Conservation (phyloP, 148 eudicot species). For the Nyssa sinensis region DNA sequence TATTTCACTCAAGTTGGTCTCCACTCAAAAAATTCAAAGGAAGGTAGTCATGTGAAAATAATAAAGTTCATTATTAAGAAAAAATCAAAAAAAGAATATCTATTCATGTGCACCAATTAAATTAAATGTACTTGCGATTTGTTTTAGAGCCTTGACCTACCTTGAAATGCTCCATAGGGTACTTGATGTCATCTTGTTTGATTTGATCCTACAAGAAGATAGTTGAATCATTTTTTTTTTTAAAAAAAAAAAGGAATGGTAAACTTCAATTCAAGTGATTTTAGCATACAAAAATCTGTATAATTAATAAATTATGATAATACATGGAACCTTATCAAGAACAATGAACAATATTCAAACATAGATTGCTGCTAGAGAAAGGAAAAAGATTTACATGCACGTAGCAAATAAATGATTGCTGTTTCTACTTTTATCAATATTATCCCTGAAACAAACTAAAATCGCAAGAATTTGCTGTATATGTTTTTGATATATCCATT, state of each 20-base stretch:
- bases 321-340: background rate
- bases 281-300: background rate
- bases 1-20: background rate
- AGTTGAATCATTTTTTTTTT: no score
- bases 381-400: background rate
- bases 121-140: background rate
- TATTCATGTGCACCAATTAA: background rate
- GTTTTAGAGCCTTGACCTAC: slow-evolving; percentile 27
- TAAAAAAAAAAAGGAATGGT: slow-evolving; percentile 15
- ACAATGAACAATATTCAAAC: background rate
- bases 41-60: background rate
- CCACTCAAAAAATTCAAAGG: background rate
- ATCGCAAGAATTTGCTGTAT: background rate
- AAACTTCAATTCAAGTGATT: background rate
- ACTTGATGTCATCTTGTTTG: slow-evolving; percentile 67
- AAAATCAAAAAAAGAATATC: background rate
- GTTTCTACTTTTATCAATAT: background rate
- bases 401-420: background rate
- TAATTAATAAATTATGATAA: background rate
- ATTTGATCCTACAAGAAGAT: slow-evolving; percentile 76
- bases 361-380: background rate
- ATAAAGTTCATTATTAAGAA: background rate
- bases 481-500: background rate
- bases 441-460: background rate
- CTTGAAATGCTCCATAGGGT: slow-evolving; percentile 90